Base-by-base conservation (phyloP, 2,329 filamentous ascomycete genomes). In the Scedosporium apiospermum region DNA sequence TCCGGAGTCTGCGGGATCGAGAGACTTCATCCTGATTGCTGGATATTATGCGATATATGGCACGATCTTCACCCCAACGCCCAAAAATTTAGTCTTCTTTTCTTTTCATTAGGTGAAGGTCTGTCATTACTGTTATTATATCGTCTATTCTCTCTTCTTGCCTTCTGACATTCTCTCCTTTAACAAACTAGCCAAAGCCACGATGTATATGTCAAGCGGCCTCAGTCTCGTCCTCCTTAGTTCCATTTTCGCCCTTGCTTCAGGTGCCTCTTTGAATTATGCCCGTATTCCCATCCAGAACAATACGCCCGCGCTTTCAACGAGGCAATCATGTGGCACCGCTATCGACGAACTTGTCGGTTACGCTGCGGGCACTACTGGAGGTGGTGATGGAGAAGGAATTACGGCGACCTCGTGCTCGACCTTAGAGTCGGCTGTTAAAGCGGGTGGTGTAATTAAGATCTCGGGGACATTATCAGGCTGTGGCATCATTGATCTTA, bases 351-450 rank as follows among this genome's bases (percentile, higher is more conserved):
- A 62, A 26, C 60, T 62, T n/a, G 60, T 66, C 26, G 71, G 76
- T 41, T 75, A 70, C 63, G 74, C 69, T 55, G 69, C 69, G 23
- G 72, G 74, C 34, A 79, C 77, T 0, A 80, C 76, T 14, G 79
- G 79, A 64, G 78, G 79, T 63, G 73, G 75, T n/a, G 75, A 73
- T 46, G 78, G 77, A 14, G 69, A 70, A 38, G 74, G 73, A 7
- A 77, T 74, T 21, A 81, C 78, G 1, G 79, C 81, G 7, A 77
- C 76, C 1, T 75, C 75, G 41, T 76, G 77, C 67, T 70, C 74
- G 30, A 72, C 73, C 34, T 73, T 80, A 62, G 68, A 69, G n/a
- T 66, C 70, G 14, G 77, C 76, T 49, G 72, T 74, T 46, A 66
- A 68, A 6, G 68, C 67, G 18, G 73, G 76, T 16, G 74, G 74